Evolutionary conservation across 345 rosid species (phyloP), one percentile per base, ranked within the genome.

Genomic region (Zanthoxylum bungeanum): DNA sequence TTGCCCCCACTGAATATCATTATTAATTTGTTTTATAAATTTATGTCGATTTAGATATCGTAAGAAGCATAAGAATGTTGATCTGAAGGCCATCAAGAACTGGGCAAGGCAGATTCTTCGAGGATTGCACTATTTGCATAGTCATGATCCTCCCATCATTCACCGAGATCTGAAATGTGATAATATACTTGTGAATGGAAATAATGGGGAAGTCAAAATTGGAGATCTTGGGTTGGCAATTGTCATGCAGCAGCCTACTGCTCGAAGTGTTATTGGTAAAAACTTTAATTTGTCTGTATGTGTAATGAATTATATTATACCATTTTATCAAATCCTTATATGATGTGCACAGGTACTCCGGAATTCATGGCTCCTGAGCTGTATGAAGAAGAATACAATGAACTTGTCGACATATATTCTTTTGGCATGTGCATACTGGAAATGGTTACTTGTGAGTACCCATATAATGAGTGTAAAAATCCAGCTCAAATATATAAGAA

Each of bases 311-410:
- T n/a, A n/a, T n/a, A 50, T 31, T 27, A 11, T 24, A 58, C 5
- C 2, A 22, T 39, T 22, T n/a, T 46, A 60, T 5, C 58, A 17
- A 59, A 24, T 25, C 66, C n/a, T n/a, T 69, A 1, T 70, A 22
- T 30, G 17, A 73, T 70, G 2, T 65, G 34, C 84, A n/a, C n/a
- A 85, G 95, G 95, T 30, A 93, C 97, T 69, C 97, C 98, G 31
- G 98, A 89, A 64, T 93, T 88, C 88, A 93, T 93, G 98, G 95
- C 97, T 39, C 97, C 97, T 0, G 97, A 92, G 85, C 89, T 92
- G 22, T 92, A 92, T 62, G 95, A 92, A 40, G 97, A 89, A 81
- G 96, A 86, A 51, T 92, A 92, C 80, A 86, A 86, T 76, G 95
- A 92, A 64, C 95, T 89, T 14, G 92, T 89, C 1, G 96, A 92